Evolutionary conservation across 2,329 filamentous ascomycete species (phyloP), one percentile per base, ranked within the genome.

Genomic region (Sordariomycetes sp.): DNA sequence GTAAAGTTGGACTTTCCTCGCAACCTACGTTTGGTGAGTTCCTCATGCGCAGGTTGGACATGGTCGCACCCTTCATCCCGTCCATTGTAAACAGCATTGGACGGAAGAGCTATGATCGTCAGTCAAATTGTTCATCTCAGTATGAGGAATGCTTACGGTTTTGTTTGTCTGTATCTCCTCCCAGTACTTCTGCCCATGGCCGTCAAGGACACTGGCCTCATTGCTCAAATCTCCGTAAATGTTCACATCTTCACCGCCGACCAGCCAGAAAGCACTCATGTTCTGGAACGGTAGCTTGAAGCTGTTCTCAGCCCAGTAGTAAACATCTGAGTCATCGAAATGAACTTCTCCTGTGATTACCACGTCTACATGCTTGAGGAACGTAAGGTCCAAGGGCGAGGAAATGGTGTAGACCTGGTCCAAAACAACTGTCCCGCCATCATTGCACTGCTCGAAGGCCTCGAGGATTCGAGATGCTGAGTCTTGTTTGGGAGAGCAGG

Each of bases 211-310:
- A 15, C 48, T 47, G 12, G 71, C 10, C 7, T 21, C 30, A 21
- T 32, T 32, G 18, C 18, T 21, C 5, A 32, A 20, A 16, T 72
- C 73, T 1, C 79, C 81, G 40, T 80, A 84, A 30, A 85, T 67
- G 38, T 82, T 78, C 9, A 85, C 48, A 27, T 57, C 53, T 21
- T 49, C 39, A 17, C 53, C 53, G 8, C 53, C 53, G 33, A 53
- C 44, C 26, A 42, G 45, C 53, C 53, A 57, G 37, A 54, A 51
- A 5, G 46, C 42, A 1, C 72, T 53, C 74, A 71, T 68, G 41
- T 82, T 81, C 45, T 84, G 80, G 56, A 74, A 85, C 6, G 58
- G 61, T 18, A 78, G 75, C 36, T 69, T 68, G 63, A 82, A 83
- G 27, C 68, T 64, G 46, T 82, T 67, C 8, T 63, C 65, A 41